A percentile compares a stretch with the other conserved stretches of the same genome.
Conservation (phyloP, 163 green algal species). For the Volvox carteri region DNA sequence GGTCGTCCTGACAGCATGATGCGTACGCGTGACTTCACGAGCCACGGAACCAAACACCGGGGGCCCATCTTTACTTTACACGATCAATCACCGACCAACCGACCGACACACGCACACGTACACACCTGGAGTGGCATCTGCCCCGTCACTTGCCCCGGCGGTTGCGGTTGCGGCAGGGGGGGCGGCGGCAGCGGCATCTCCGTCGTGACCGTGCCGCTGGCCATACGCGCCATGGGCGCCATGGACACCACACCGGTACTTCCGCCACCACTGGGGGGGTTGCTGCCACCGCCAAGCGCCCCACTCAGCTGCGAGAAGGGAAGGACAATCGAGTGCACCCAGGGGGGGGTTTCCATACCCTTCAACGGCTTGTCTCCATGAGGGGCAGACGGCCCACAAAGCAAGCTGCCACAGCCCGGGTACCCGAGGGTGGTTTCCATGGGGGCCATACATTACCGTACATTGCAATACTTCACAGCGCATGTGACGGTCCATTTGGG, state of each 20-base stretch:
- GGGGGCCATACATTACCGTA: neutral
- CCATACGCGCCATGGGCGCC: constrained; percentile 29
- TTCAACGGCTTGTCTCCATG: neutral
- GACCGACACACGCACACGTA: no score
- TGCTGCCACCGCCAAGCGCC: neutral
- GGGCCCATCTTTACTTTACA: no score
- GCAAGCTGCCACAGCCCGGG: neutral
- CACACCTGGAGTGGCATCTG: neutral
- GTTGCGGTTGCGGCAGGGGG: neutral
- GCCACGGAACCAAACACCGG: no score
- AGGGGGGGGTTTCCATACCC: neutral
- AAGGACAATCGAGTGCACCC: no score
- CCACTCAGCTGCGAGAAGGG: neutral
- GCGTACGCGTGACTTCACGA: no score
- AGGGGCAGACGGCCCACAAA: neutral
- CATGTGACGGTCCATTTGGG: neutral
- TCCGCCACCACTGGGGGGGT: neutral
- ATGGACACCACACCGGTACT: neutral
- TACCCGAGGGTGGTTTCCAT: neutral
- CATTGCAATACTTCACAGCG: neutral
- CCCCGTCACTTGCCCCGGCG: neutral
- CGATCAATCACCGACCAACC: no score
- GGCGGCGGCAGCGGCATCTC: constrained; percentile 32
- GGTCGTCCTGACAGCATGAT: no score
- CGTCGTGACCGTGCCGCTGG: constrained; percentile 41